phyloP scores from a whole-genome alignment of 495 filamentous ascomycete genomes.

The Niebla homalea region DNA sequence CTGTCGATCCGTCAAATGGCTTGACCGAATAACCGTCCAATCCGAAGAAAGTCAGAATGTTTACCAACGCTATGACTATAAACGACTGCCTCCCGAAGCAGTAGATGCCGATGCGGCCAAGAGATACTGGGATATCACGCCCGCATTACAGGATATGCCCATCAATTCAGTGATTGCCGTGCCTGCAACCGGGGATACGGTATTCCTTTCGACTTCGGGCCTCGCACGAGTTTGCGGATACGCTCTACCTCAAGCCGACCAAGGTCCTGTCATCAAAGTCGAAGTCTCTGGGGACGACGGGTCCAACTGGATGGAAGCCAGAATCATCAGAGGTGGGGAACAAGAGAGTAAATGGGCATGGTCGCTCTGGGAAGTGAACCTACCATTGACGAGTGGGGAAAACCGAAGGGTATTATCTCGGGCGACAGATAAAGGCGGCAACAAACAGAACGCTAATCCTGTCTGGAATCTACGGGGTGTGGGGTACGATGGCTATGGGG shows the following conservation, averaged over 20 bases:
- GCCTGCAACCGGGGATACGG: slow-evolving; percentile 28
- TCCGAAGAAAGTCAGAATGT: slow-evolving; percentile 43
- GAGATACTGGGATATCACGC: slow-evolving; percentile 38
- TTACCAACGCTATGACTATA: slow-evolving; percentile 53
- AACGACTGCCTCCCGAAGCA: slow-evolving; percentile 44
- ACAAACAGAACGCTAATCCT: slow-evolving; percentile 32
- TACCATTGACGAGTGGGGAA: slow-evolving; percentile 21
- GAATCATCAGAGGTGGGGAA: slow-evolving; percentile 17
- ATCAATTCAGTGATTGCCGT: slow-evolving; percentile 44
- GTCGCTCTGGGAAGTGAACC: slow-evolving; percentile 31
- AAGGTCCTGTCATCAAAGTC: slow-evolving; percentile 40
- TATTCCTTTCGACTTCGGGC: slow-evolving; percentile 24
- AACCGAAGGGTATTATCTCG: slow-evolving; percentile 35
- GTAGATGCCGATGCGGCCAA: slow-evolving; percentile 36
- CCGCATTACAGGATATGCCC: slow-evolving; percentile 47
- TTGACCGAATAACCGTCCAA: slow-evolving; percentile 43
- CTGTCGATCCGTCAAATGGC: slow-evolving; percentile 53
- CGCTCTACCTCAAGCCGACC: slow-evolving; percentile 38
- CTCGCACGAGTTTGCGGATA: slow-evolving; percentile 39
- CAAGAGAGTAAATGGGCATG: slow-evolving; percentile 33
- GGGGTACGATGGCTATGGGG: slow-evolving; percentile 48
- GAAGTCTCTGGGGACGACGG: slow-evolving; percentile 40
- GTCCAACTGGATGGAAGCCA: slow-evolving; percentile 35
- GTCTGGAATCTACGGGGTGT: slow-evolving; percentile 49
- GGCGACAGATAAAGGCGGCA: slow-evolving; percentile 38